Evolutionary conservation across 257 asterid genomes (phyloP), one percentile per base, ranked within the genome.

Genomic region (Asclepias syriaca): DNA sequence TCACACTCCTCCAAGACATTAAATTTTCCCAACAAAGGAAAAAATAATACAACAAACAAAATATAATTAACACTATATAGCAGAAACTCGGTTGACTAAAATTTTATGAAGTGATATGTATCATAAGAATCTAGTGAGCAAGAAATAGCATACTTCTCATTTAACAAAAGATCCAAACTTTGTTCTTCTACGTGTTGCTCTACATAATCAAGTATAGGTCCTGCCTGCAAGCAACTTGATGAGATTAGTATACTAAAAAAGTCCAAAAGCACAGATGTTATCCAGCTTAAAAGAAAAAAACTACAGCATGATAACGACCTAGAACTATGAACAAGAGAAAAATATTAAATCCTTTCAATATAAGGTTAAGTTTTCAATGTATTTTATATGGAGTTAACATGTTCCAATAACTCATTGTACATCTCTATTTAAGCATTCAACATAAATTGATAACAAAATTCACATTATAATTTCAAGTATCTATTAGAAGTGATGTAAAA

Each of bases 171-270:
- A 70, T 89, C 94, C 77, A 91, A 76, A 77, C 76, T 78, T 72
- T 85, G 92, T 79, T 86, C 96, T 82, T 89, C 96, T 78, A 87
- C 87, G 61, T 87, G 88, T 80, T 84, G 92, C 75, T 89, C 96
- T 71, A 89, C 92, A 48, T 68, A 77, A 85, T 91, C 92, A 68
- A 91, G 94, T 73, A 79, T 51, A 8, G 68, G 40, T 76, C 87
- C 96, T 70, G 84, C 91, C 97, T 91, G 78, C 66, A 77, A 72
- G 74, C 22, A 68, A 50, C 29, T 68, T 50, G 72, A 68, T 24
- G 49, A 64, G 9, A 64, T 64, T 39, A 64, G 68, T 15, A 63
- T 39, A 64, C 0, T 18, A 8, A 2, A 19, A 64, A 63, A 64
- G 2, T 37, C 50, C 50, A 29, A 37, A 37, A 13, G 37, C 14